phyloP scores from a whole-genome alignment of 331 rosid species.

The Telfairia occidentalis region DNA sequence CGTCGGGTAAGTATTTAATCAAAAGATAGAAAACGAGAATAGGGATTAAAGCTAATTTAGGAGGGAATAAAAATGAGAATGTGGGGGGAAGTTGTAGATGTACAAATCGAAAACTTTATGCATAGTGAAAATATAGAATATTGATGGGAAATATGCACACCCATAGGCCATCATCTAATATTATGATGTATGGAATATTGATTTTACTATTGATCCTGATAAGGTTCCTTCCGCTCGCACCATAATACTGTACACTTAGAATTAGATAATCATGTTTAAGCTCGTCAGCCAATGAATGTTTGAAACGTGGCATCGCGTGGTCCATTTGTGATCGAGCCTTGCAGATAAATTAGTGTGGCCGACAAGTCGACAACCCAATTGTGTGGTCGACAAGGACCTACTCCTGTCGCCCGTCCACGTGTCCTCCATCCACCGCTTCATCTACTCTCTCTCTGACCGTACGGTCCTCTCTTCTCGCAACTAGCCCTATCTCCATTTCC shows the following conservation, averaged over 20 bases:
- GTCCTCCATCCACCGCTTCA: conserved; percentile 15
- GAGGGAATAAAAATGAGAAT: too few species aligned
- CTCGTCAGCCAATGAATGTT: conserved; percentile 1
- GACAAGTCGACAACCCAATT: conserved; percentile 39
- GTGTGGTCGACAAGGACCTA: conserved; percentile 15
- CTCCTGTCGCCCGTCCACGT: conserved; percentile 36
- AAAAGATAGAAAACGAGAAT: too few species aligned
- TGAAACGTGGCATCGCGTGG: conserved; percentile 34
- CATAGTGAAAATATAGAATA: not conserved
- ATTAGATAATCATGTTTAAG: not conserved
- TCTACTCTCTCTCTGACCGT: conserved; percentile 10
- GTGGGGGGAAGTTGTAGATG: not conserved
- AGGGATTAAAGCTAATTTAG: too few species aligned
- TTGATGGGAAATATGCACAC: not conserved
- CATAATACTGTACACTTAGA: not conserved
- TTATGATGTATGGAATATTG: not conserved
- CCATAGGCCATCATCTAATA: not conserved
- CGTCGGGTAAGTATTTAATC: too few species aligned
- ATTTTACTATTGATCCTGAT: conserved; percentile 2
- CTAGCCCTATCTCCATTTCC: not conserved
- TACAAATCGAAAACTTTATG: not conserved
- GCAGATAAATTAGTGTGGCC: conserved; percentile 32
- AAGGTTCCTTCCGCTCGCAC: conserved; percentile 5
- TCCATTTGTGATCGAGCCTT: conserved; percentile 19
- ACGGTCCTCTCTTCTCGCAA: conserved; percentile 1